Conservation (phyloP, 768 basidiomycete genomes). For the Mrakia frigida region DNA sequence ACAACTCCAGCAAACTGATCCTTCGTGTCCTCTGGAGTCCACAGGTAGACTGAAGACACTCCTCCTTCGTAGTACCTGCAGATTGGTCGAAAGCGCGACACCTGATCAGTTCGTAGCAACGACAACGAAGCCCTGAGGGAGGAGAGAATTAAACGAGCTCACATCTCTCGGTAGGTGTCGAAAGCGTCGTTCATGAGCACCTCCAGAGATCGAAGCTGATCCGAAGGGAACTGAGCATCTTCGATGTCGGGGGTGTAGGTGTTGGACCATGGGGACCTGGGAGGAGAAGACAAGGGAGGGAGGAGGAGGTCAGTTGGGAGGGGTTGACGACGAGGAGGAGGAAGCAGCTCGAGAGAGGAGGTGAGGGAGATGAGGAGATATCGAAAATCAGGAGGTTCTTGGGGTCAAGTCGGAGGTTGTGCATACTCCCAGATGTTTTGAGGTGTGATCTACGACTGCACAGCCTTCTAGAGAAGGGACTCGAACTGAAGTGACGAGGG, state of each 20-base stretch:
- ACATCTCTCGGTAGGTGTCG: conserved; percentile 95
- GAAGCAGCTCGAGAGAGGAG: too few species aligned
- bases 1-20: conserved; percentile 91
- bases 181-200: conserved; percentile 92
- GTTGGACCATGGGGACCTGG: conserved; percentile 97
- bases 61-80: conserved; percentile 97
- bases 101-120: too few species aligned
- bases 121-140: too few species aligned
- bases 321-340: too few species aligned
- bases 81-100: too few species aligned
- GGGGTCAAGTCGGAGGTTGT: too few species aligned
- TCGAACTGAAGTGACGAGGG: neutral
- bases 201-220: conserved; percentile 83
- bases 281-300: neutral
- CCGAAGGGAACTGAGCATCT: conserved; percentile 78
- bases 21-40: conserved; percentile 88
- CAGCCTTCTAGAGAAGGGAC: neutral
- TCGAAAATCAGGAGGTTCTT: too few species aligned
- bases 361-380: too few species aligned
- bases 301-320: too few species aligned
- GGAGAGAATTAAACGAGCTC: conserved; percentile 37
- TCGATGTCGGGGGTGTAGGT: conserved; percentile 86
- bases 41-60: conserved; percentile 90
- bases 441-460: too few species aligned
- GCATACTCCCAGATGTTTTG: too few species aligned